Evolutionary conservation across 441 rosid species (phyloP).

Genomic region (Populus tomentosa): DNA sequence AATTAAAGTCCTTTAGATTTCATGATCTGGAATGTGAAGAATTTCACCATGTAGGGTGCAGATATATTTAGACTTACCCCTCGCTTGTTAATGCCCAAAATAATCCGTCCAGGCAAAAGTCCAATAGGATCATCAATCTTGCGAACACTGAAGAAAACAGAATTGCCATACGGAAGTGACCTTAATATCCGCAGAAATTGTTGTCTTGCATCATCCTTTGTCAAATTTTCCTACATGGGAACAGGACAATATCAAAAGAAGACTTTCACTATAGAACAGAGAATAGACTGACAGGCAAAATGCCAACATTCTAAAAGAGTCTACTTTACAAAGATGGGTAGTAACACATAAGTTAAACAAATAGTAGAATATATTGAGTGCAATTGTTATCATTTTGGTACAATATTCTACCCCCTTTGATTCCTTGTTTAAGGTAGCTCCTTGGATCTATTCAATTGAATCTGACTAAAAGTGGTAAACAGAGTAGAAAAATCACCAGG

Average conservation of each 20-base stretch:
- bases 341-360: not conserved
- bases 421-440: not conserved
- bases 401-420: not conserved
- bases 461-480: not conserved
- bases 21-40: not conserved
- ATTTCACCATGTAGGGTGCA: not conserved
- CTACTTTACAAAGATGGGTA: not conserved
- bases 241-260: slow-evolving; percentile 8
- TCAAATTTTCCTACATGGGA: slow-evolving; percentile 62
- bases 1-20: slow-evolving; percentile 4
- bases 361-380: not conserved
- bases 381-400: not conserved
- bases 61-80: slow-evolving; percentile 61
- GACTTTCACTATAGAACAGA: not conserved
- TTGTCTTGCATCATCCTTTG: slow-evolving; percentile 96
- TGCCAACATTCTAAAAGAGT: not conserved
- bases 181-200: slow-evolving; percentile 86
- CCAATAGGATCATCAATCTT: slow-evolving; percentile 99
- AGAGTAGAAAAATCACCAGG: not conserved
- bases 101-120: slow-evolving; percentile 86
- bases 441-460: not conserved
- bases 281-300: not conserved
- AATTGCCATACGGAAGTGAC: slow-evolving; percentile 87
- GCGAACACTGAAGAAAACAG: slow-evolving; percentile 89
- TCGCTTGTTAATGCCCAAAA: slow-evolving; percentile 94